Evolutionary conservation across 352 stramenopile species (phyloP).

Genomic region (Pythium rhizo-oryzae): DNA sequence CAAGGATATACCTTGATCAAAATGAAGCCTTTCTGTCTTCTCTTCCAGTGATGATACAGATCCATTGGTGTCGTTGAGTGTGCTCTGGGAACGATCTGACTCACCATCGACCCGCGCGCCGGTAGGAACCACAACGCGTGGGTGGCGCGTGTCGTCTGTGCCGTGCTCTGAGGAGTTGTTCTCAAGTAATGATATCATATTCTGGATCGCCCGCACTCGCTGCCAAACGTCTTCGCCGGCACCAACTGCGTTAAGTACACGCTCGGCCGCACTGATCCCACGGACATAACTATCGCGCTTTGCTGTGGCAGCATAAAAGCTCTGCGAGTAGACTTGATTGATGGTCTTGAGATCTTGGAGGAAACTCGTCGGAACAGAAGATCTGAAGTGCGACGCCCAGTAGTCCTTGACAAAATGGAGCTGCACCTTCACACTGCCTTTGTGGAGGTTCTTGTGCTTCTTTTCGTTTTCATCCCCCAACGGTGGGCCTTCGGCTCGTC

Average conservation of each 20-base stretch:
- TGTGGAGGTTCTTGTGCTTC: constrained; percentile 2
- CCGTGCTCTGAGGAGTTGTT: too few species aligned
- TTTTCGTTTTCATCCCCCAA: not conserved
- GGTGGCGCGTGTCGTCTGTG: too few species aligned
- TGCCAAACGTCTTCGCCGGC: not conserved
- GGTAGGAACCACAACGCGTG: too few species aligned
- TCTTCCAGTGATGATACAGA: too few species aligned
- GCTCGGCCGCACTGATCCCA: not conserved
- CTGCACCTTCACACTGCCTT: constrained; percentile 27
- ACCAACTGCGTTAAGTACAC: not conserved
- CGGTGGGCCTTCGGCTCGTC: not conserved
- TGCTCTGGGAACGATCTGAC: too few species aligned
- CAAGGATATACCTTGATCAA: too few species aligned
- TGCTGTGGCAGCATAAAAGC: not conserved
- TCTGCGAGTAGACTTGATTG: not conserved
- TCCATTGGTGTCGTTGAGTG: too few species aligned
- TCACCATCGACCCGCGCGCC: too few species aligned
- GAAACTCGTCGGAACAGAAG: constrained; percentile 18
- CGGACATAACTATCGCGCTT: not conserved
- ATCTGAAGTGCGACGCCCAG: constrained; percentile 43
- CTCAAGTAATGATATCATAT: not conserved
- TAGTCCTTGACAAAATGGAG: constrained; percentile 42
- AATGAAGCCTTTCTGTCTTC: too few species aligned
- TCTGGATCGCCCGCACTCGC: not conserved
- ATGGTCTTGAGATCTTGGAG: not conserved